Evolutionary conservation across 2,329 filamentous ascomycete species (phyloP).

Genomic region (Arthrobotrys sinensis): DNA sequence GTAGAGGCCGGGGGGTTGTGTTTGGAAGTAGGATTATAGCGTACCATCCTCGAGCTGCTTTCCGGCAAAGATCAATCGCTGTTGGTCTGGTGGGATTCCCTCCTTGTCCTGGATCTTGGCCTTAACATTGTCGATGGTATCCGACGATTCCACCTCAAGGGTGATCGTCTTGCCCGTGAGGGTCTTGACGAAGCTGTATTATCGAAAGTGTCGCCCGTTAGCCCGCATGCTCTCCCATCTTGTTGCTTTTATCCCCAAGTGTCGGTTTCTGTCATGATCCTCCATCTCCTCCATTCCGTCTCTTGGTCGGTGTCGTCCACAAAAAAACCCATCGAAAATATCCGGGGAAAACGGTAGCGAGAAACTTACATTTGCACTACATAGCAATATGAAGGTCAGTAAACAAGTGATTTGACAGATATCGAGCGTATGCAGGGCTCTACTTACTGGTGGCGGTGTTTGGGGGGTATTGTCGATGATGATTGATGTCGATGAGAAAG

Average conservation of each 20-base stretch:
- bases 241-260: not conserved
- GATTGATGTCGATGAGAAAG: conserved; percentile 62
- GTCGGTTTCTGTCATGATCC: conserved; percentile 63
- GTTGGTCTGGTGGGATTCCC: conserved; percentile 97
- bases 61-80: conserved; percentile 98
- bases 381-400: conserved; percentile 70
- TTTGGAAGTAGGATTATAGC: conserved; percentile 20
- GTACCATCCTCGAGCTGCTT: conserved; percentile 95
- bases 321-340: conserved; percentile 19
- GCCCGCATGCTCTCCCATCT: conserved; percentile 62
- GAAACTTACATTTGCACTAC: conserved; percentile 91
- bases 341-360: conserved; percentile 61
- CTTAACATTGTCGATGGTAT: conserved; percentile 99
- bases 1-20: conserved; percentile 13
- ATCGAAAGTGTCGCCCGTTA: conserved; percentile 55
- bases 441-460: conserved; percentile 64
- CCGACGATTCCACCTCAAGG: conserved; percentile 98
- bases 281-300: conserved; percentile 21
- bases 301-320: conserved; percentile 2
- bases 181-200: conserved; percentile 96
- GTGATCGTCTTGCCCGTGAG: conserved; percentile 99
- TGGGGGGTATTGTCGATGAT: conserved; percentile 59
- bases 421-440: conserved; percentile 25
- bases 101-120: conserved; percentile 99
- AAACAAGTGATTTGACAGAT: conserved; percentile 60